Evolutionary conservation across 2,329 filamentous ascomycete genomes (phyloP).

Genomic region (Immersiporthe knoxdaviesiana): DNA sequence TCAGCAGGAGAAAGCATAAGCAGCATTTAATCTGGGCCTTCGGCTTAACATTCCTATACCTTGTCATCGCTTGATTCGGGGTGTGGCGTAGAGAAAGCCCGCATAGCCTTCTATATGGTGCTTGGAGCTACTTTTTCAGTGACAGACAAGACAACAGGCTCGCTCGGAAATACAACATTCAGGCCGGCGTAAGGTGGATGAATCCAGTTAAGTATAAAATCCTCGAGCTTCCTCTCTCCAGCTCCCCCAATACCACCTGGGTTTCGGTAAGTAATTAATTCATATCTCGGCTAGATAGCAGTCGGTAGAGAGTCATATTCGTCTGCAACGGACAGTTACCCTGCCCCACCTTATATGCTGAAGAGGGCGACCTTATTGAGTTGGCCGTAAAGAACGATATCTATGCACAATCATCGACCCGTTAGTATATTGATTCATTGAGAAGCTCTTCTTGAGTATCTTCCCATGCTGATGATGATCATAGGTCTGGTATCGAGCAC

Average conservation of each 20-base stretch:
- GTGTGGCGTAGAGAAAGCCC: background rate
- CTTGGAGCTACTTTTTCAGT: background rate
- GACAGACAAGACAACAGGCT: background rate
- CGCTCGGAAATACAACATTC: conserved; percentile 16
- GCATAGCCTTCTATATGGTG: background rate
- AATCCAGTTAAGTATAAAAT: conserved; percentile 13
- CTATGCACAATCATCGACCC: conserved; percentile 30
- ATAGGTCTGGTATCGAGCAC: conserved; percentile 21
- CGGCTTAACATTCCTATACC: background rate
- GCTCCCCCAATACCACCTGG: background rate
- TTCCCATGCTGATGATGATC: background rate
- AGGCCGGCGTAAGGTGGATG: conserved; percentile 10
- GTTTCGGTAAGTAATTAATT: no score
- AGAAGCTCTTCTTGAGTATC: background rate
- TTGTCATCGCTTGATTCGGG: background rate
- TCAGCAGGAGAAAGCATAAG: background rate
- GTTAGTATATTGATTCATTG: conserved; percentile 21
- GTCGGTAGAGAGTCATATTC: conserved; percentile 29
- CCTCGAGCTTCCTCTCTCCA: no score
- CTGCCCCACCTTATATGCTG: conserved; percentile 27
- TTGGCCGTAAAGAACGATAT: conserved; percentile 28
- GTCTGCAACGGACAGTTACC: conserved; percentile 30
- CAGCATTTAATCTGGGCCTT: background rate
- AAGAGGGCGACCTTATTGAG: conserved; percentile 31
- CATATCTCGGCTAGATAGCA: conserved; percentile 23